Evolutionary conservation across 345 rosid genomes (phyloP).

Genomic region (Passiflora organensis): DNA sequence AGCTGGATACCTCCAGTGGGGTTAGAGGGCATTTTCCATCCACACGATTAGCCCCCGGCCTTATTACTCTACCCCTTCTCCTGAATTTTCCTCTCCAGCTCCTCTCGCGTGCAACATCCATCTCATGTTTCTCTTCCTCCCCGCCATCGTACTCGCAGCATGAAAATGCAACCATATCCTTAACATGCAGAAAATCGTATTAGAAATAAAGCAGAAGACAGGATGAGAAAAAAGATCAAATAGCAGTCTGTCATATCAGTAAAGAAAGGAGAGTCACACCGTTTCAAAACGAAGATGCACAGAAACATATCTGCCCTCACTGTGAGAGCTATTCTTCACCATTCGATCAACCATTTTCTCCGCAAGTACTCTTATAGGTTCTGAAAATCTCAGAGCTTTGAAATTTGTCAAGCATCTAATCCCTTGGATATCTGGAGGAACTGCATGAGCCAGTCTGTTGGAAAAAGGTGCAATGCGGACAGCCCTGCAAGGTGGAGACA

Average conservation of each 20-base stretch:
- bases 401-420: conserved; percentile 87
- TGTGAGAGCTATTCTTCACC: conserved; percentile 55
- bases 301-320: conserved; percentile 77
- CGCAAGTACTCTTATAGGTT: conserved; percentile 75
- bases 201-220: neutral
- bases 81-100: conserved; percentile 97
- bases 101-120: conserved; percentile 90
- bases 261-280: conserved; percentile 35
- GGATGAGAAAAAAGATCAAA: neutral
- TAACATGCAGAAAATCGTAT: conserved; percentile 7
- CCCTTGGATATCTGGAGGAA: conserved; percentile 69
- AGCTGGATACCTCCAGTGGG: conserved; percentile 69
- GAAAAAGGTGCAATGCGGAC: conserved; percentile 98
- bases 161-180: conserved; percentile 99
- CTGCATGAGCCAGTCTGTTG: conserved; percentile 86
- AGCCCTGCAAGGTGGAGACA: conserved; percentile 46
- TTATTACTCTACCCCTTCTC: conserved; percentile 79
- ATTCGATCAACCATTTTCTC: conserved; percentile 90
- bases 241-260: neutral
- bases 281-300: conserved; percentile 97
- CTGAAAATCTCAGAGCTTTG: conserved; percentile 77
- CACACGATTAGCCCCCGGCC: conserved; percentile 83
- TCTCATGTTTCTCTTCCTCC: conserved; percentile 76
- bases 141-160: conserved; percentile 98
- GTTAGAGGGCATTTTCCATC: conserved; percentile 97